These are phyloP conservation scores for Capronia epimyces DNA, from an alignment of 2,329 filamentous ascomycete genomes.

Conservation along the genomic window DNA sequence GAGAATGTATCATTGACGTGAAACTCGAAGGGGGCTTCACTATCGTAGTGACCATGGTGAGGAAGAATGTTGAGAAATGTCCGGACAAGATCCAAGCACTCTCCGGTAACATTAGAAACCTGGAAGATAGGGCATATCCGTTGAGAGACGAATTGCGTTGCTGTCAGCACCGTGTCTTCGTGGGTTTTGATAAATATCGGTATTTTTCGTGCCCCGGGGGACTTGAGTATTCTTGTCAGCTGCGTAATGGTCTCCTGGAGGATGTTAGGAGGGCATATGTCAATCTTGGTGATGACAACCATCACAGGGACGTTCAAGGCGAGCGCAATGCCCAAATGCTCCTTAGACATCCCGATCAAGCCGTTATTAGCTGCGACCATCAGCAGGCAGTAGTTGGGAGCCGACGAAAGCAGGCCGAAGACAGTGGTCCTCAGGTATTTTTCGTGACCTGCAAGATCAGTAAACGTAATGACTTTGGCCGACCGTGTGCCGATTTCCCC, in stretches of 20 bases:
- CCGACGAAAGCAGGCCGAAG: constrained; percentile 87
- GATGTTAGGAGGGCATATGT: constrained; percentile 95
- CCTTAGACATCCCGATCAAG: constrained; percentile 95
- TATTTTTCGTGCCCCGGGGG: constrained; percentile 87
- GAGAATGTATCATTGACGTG: constrained; percentile 97
- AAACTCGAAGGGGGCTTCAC: constrained; percentile 84
- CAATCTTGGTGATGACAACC: constrained; percentile 96
- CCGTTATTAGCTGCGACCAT: constrained; percentile 99
- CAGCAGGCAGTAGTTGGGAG: constrained; percentile 92
- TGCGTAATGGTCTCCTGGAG: constrained; percentile 88
- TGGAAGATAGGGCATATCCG: constrained; percentile 97
- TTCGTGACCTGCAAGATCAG: constrained; percentile 91
- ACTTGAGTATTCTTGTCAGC: constrained; percentile 87
- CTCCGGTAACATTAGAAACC: constrained; percentile 93
- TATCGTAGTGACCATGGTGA: constrained; percentile 87
- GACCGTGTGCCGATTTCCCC: constrained; percentile 94
- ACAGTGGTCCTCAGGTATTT: constrained; percentile 92
- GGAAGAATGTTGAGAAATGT: constrained; percentile 93
- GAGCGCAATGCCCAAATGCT: constrained; percentile 90
- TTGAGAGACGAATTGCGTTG: constrained; percentile 90
- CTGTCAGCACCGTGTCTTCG: constrained; percentile 90
- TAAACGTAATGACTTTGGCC: constrained; percentile 94
- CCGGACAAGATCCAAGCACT: constrained; percentile 82
- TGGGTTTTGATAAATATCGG: constrained; percentile 90
- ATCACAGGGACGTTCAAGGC: constrained; percentile 95